Conservation (phyloP, 2,329 filamentous ascomycete species). For the Phialophora verrucosa region DNA sequence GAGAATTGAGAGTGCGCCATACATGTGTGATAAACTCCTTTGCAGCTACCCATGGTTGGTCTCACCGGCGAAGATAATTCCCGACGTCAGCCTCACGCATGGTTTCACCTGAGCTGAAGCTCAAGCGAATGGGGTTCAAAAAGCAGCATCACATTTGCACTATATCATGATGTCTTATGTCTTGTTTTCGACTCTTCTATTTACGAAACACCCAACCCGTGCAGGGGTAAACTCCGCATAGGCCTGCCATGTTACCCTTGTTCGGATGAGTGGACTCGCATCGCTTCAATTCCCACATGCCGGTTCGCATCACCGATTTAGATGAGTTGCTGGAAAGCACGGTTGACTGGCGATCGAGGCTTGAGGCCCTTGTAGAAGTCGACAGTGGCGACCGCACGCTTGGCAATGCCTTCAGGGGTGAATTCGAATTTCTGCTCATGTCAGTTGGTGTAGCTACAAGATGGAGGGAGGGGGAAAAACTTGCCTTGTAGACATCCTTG, state of each 20-base stretch:
- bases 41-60: background rate
- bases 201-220: background rate
- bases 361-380: conserved; percentile 98
- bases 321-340: conserved; percentile 95
- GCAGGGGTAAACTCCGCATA: background rate
- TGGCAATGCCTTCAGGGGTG: conserved; percentile 93
- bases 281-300: background rate
- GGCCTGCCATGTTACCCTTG: background rate
- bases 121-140: background rate
- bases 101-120: conserved; percentile 6
- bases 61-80: conserved; percentile 14
- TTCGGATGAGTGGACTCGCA: background rate
- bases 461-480: conserved; percentile 41
- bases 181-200: background rate
- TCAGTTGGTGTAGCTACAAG: conserved; percentile 44
- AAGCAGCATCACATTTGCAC: background rate
- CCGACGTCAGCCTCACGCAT: conserved; percentile 5
- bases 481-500: conserved; percentile 93
- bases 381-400: conserved; percentile 89
- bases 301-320: conserved; percentile 53
- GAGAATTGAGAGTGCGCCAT: background rate
- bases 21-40: background rate
- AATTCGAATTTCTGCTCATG: conserved; percentile 90
- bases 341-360: conserved; percentile 93
- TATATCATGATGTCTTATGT: background rate